Conservation (phyloP, 208 protist species). For the Eutreptiella sp. region DNA sequence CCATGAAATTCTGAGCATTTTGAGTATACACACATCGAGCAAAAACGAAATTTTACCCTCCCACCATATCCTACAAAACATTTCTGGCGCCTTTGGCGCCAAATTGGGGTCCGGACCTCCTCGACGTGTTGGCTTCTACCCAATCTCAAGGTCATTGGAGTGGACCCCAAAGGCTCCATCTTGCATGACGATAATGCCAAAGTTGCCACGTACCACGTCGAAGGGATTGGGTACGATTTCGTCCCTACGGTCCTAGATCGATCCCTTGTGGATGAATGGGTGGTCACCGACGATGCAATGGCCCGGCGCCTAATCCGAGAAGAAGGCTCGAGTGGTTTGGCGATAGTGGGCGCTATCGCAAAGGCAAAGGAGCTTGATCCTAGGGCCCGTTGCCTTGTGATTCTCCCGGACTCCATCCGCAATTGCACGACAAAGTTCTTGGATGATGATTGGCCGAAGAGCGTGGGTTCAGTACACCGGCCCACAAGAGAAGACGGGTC, state of each 20-base stretch:
- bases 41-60: too few species aligned
- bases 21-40: too few species aligned
- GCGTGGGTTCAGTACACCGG: too few species aligned
- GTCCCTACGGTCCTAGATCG: conserved; percentile 87
- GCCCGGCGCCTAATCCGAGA: conserved; percentile 80
- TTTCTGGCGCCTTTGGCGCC: too few species aligned
- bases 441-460: conserved; percentile 89
- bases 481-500: too few species aligned
- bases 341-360: conserved; percentile 74
- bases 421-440: conserved; percentile 97
- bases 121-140: too few species aligned
- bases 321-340: conserved; percentile 87
- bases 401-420: conserved; percentile 88
- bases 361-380: conserved; percentile 77
- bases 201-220: conserved; percentile 77
- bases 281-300: conserved; percentile 85
- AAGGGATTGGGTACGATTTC: conserved; percentile 98
- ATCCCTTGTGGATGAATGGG: conserved; percentile 77
- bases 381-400: conserved; percentile 82
- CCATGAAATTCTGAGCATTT: too few species aligned
- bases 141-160: conserved; percentile 81
- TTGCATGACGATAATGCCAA: conserved; percentile 80
- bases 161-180: conserved; percentile 90
- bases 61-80: too few species aligned
- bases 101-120: too few species aligned